phyloP scores from a whole-genome alignment of 306 rosid species.

The Quercus dentata region DNA sequence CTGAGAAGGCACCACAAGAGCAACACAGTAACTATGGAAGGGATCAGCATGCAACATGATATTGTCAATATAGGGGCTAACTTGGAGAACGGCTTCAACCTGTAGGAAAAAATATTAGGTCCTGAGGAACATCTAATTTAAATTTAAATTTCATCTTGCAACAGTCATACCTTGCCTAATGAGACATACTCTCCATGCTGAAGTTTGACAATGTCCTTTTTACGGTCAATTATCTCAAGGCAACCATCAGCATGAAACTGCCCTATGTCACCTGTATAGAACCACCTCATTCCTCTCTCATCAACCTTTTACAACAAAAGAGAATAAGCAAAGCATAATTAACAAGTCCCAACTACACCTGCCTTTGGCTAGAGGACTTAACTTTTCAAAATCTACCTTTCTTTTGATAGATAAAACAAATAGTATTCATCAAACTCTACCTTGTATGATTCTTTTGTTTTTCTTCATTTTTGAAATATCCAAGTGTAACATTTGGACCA shows the following conservation, averaged over 20 bases:
- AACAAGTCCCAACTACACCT: slow-evolving; percentile 7
- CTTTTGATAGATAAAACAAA: slow-evolving; percentile 24
- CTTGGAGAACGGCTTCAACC: slow-evolving; percentile 88
- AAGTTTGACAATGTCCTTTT: slow-evolving; percentile 95
- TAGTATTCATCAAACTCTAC: slow-evolving; percentile 29
- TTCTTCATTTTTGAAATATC: slow-evolving; percentile 92
- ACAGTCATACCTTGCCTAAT: slow-evolving; percentile 73
- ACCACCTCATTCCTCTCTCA: slow-evolving; percentile 88
- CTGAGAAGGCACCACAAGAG: slow-evolving; percentile 80
- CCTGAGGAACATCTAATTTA: slow-evolving; percentile 1
- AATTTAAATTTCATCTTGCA: slow-evolving; percentile 17
- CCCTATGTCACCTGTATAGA: slow-evolving; percentile 92
- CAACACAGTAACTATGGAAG: slow-evolving; percentile 79
- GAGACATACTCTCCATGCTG: slow-evolving; percentile 99
- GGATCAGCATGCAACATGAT: slow-evolving; percentile 94
- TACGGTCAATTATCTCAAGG: slow-evolving; percentile 93
- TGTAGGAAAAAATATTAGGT: slow-evolving; percentile 40
- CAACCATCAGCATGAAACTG: slow-evolving; percentile 83
- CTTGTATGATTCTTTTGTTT: slow-evolving; percentile 87
- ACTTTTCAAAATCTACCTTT: slow-evolving; percentile 51
- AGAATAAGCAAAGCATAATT: not conserved
- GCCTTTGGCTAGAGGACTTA: not conserved
- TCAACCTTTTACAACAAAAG: slow-evolving; percentile 58
- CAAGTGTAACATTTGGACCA: slow-evolving; percentile 89
- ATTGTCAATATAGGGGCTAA: slow-evolving; percentile 70